Evolutionary conservation across 495 filamentous ascomycete genomes (phyloP), one percentile per base, ranked within the genome.

Genomic region (Aspergillus steynii): DNA sequence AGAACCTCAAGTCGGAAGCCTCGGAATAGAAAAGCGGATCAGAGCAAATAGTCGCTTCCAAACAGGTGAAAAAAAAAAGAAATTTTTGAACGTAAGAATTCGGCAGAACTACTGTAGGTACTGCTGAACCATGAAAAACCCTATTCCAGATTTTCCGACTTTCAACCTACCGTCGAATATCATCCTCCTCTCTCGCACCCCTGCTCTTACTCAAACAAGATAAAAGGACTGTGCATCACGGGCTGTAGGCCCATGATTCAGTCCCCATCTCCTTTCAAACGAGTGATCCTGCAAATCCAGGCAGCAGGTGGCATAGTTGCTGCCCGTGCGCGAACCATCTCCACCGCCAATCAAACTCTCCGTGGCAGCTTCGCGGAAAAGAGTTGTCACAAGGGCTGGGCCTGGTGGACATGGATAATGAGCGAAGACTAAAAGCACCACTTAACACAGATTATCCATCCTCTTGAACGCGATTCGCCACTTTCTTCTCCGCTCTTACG

Each of bases 301-400:
- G 59, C 61, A 63, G 67, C 61, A 59, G 61, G 68, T 67, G 56
- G 65, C 66, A 71, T 58, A 60, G 64, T 66, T 46, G 68, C 66
- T 71, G 66, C 68, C 72, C 69, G 74, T 75, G 73, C 72, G 71
- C 65, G 67, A 66, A 61, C 57, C 46, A 28, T 58, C 60, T 62
- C 60, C 45, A 63, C 67, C 70, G 60, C 65, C 66, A 65, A 67
- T 75, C 71, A 74, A 69, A 70, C 68, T 62, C 65, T 57, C 60
- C 56, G 65, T 73, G 69, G 67, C 66, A 73, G 70, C 65, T 72
- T 61, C 34, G 34, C 34, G 34, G 69, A 65, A 62, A 65, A 61
- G 59, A 69, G 67, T 64, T 73, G 64, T 69, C 67, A 65, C 67
- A 63, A 67, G 68, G 62, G 62, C 56, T 37, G 50, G 58, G 53